These are phyloP conservation scores for Tremellales sp. DNA, from an alignment of 1,284 basidiomycete species.

Conservation along the genomic window DNA sequence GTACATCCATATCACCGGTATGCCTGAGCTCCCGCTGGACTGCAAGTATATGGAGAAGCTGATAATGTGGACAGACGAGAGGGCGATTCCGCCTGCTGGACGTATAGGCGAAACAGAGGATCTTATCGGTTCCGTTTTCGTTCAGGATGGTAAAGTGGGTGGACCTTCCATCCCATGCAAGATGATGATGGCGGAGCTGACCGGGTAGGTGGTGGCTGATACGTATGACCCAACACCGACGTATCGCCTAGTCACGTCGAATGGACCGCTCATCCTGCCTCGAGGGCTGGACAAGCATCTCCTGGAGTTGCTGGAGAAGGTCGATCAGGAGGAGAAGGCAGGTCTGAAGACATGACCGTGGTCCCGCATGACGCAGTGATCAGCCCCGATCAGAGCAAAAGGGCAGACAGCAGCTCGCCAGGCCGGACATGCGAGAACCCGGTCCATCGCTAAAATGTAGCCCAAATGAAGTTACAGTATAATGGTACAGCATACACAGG, in stretches of 20 bases:
- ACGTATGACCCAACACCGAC: slow-evolving; percentile 44
- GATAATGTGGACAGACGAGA: slow-evolving; percentile 37
- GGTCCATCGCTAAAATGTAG: too few relatives aligned
- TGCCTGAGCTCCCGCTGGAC: slow-evolving; percentile 9
- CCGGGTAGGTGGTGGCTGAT: slow-evolving; percentile 32
- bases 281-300: slow-evolving; percentile 40
- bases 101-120: slow-evolving; percentile 49
- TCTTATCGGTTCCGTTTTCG: slow-evolving; percentile 45
- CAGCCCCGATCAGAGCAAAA: too few relatives aligned
- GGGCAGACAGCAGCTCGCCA: too few relatives aligned
- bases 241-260: slow-evolving; percentile 42
- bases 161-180: not conserved
- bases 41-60: not conserved
- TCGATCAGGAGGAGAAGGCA: slow-evolving; percentile 26
- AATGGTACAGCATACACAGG: too few relatives aligned
- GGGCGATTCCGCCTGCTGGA: slow-evolving; percentile 43
- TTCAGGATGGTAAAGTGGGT: slow-evolving; percentile 43
- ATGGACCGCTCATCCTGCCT: slow-evolving; percentile 40
- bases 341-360: not conserved
- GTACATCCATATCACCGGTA: slow-evolving; percentile 46
- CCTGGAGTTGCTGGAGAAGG: slow-evolving; percentile 25
- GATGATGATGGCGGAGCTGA: not conserved
- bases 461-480: too few relatives aligned
- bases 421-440: too few relatives aligned
- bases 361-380: too few relatives aligned